phyloP scores from a whole-genome alignment of 768 basidiomycete species.

The Amanita phalloides region DNA sequence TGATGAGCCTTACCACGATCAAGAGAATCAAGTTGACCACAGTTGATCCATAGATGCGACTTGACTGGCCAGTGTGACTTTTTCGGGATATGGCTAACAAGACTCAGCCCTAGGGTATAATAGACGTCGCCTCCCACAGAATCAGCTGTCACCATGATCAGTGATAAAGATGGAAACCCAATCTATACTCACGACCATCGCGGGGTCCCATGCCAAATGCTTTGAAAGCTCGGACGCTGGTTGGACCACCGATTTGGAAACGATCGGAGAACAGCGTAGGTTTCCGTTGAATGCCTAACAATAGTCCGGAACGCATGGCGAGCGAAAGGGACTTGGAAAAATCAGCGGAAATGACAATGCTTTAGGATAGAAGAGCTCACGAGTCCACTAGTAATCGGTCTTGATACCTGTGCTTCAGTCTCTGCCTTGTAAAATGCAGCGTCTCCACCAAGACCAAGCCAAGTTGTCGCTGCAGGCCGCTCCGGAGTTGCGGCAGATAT shows the following conservation, averaged over 20 bases:
- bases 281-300: constrained; percentile 44
- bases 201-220: constrained; percentile 68
- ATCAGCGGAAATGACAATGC: neutral
- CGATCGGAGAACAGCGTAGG: constrained; percentile 67
- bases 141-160: constrained; percentile 40
- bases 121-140: constrained; percentile 76
- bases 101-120: constrained; percentile 67
- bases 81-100: constrained; percentile 63
- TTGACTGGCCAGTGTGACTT: constrained; percentile 83
- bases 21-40: constrained; percentile 59
- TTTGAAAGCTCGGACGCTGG: constrained; percentile 70
- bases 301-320: constrained; percentile 57
- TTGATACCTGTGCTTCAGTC: constrained; percentile 51
- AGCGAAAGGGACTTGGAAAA: constrained; percentile 57
- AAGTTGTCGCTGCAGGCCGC: neutral
- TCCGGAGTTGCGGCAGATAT: neutral
- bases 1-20: constrained; percentile 36
- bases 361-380: constrained; percentile 27
- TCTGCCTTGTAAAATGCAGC: constrained; percentile 69
- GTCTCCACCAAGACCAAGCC: constrained; percentile 52
- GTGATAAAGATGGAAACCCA: neutral
- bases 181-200: constrained; percentile 46
- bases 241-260: constrained; percentile 89
- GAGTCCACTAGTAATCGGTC: constrained; percentile 43
- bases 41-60: constrained; percentile 71